A percentile compares a stretch with the other conserved stretches of the same genome.
These are phyloP conservation scores for Wallacemonas sp. DNA, from an alignment of 208 protist genomes.

Conservation along the genomic window DNA sequence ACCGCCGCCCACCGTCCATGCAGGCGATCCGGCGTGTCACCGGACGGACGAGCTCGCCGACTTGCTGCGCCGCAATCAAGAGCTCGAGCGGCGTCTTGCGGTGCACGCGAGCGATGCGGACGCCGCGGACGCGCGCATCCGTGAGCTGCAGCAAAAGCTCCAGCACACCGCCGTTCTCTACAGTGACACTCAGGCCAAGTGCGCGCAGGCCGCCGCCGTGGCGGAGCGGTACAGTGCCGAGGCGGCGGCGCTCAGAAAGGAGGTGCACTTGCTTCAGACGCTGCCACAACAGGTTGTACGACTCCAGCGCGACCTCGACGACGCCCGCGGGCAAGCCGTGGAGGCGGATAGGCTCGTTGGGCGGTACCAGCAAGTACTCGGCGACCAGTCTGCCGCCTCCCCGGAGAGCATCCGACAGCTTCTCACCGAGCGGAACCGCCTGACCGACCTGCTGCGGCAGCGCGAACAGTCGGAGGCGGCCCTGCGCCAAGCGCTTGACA, in stretches of 20 bases:
- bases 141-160: conserved; percentile 19
- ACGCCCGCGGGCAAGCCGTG: conserved; percentile 23
- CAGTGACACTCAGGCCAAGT: conserved; percentile 9
- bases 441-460: conserved; percentile 51
- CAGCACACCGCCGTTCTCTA: conserved; percentile 15
- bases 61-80: conserved; percentile 2
- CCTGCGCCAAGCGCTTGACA: conserved; percentile 32
- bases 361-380: conserved; percentile 28
- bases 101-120: conserved; percentile 10
- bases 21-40: too few relatives aligned
- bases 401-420: conserved; percentile 4
- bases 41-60: conserved; percentile 7
- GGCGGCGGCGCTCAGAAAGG: conserved; percentile 24
- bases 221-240: conserved; percentile 28
- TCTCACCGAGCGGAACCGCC: conserved; percentile 45
- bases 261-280: conserved; percentile 30
- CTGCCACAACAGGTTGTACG: conserved; percentile 49
- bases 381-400: not conserved
- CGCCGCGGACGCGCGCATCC: conserved; percentile 8
- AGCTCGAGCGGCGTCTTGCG: not conserved
- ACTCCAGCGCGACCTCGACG: conserved; percentile 35
- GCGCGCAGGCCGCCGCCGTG: conserved; percentile 2
- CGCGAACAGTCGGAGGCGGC: conserved; percentile 30
- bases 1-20: not conserved
- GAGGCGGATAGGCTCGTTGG: conserved; percentile 25